phyloP scores from a whole-genome alignment of 805 yeast species.

The Candida arabinofermentans region DNA sequence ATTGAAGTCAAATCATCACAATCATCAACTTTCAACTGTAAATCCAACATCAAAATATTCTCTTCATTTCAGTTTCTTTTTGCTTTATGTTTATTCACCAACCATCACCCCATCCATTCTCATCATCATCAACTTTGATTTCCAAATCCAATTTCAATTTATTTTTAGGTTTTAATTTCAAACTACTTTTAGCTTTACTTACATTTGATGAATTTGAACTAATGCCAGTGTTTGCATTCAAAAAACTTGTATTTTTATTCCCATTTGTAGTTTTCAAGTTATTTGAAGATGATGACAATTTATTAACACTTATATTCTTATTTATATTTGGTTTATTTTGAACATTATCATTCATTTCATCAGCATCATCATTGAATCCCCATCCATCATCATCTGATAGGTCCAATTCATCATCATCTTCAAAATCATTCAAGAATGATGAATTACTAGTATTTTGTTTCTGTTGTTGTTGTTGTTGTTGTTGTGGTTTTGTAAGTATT shows the following conservation, averaged over 20 bases:
- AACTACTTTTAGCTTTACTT: constrained; percentile 7
- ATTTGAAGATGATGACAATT: not conserved
- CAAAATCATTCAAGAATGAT: not conserved
- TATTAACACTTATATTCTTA: not conserved
- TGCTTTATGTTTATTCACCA: constrained; percentile 29
- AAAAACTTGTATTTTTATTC: too few relatives aligned
- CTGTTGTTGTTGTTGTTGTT: not conserved
- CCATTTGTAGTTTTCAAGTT: constrained; percentile 1
- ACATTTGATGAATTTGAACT: too few relatives aligned
- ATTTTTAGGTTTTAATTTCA: constrained; percentile 24
- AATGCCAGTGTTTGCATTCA: too few relatives aligned
- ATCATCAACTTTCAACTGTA: too few relatives aligned
- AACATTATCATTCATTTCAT: constrained; percentile 1
- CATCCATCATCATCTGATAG: constrained; percentile 29
- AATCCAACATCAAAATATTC: too few relatives aligned
- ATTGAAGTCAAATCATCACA: too few relatives aligned
- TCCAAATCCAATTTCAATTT: constrained; percentile 34
- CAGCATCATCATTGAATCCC: constrained; percentile 28
- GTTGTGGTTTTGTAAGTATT: constrained; percentile 1
- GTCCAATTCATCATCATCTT: constrained; percentile 19
- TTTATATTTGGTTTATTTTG: not conserved
- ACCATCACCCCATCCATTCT: constrained; percentile 44
- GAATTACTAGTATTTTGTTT: not conserved
- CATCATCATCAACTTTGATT: too few relatives aligned
- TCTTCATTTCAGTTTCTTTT: too few relatives aligned